A percentile compares a stretch with the other conserved stretches of the same genome.
phyloP scores from a whole-genome alignment of 257 asterid species.

The Forsythia viridissima region DNA sequence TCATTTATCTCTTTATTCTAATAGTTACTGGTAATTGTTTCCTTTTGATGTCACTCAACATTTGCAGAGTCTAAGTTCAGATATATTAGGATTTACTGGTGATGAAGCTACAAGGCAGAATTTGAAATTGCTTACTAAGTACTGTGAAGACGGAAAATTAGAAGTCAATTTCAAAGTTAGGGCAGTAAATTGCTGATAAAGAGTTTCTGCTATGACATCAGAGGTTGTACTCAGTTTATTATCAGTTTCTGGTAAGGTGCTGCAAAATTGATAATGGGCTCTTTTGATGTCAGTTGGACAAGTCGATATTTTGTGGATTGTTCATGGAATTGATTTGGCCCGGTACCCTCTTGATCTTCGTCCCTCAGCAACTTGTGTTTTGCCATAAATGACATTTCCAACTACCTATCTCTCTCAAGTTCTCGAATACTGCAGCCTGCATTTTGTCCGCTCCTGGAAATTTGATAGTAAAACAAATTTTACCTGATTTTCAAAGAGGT shows the following conservation, averaged over 20 bases:
- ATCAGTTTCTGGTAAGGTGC: neutral
- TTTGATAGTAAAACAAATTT: neutral
- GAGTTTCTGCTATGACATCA: neutral
- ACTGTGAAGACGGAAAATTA: constrained; percentile 23
- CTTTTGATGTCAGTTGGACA: neutral
- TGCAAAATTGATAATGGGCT: neutral
- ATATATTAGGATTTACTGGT: constrained; percentile 51
- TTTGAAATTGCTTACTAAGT: constrained; percentile 50
- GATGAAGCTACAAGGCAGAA: constrained; percentile 54
- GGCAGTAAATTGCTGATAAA: neutral
- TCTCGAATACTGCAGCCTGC: neutral
- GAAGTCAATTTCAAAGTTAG: neutral
- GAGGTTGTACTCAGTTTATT: neutral
- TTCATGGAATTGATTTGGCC: neutral
- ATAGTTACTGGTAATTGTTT: constrained; percentile 6
- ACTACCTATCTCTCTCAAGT: neutral
- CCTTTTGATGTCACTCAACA: constrained; percentile 7
- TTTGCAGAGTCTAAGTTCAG: constrained; percentile 50
- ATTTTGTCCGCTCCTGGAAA: neutral
- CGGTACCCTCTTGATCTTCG: neutral
- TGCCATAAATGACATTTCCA: neutral
- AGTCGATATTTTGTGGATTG: neutral
- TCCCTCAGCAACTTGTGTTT: neutral
- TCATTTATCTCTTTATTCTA: neutral
- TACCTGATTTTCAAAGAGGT: neutral